Evolutionary conservation across 139 green algal species (phyloP), one percentile per base, ranked within the genome.

Genomic region (Eudorina sp.): DNA sequence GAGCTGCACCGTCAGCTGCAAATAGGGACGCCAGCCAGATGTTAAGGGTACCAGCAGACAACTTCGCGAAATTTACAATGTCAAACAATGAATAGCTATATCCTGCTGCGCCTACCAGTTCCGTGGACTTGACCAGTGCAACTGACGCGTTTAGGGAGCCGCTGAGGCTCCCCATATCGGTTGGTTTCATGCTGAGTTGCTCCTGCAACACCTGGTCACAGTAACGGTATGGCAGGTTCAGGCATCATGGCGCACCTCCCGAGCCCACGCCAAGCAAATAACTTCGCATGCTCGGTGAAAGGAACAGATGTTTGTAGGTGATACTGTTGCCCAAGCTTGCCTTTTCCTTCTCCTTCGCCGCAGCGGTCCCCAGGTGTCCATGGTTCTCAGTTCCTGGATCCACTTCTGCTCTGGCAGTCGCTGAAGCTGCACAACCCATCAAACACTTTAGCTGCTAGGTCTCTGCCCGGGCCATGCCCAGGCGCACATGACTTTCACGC

Each of bases 371-470:
- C 41, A 21, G n/a, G 62, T 79, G 18, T 77, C 19, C 68, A 77
- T 51, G 27, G 13, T 53, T 27, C 18, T 29, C 34, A 18, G 68
- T 13, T 48, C 36, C 41, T 14, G 70, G 41, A 34, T 79, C 70
- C 41, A 53, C 70, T 79, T 79, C 16, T 43, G 70, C 27, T 79
- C 40, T 55, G 36, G 70, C 70, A 29, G 70, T 2, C 36, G 70
- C 7, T 53, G 70, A 79, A 53, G 70, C 70, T 55, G 70, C 70
- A 34, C 70, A 79, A 40, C 70, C 70, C 70, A 79, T 79, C 36
- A n/a, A 53, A 8, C 36, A 48, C 55, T 23, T 75, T 7, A 46
- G 36, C 34, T 27, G 5, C 14, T 46, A 75, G 6, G 55, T 75
- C 46, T 31, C 66, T 29, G 66, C 66, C 66, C 25, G 66, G 66